Percentiles rank a stretch among this genome's conserved stretches.
Evolutionary conservation across 1,139 yeast genomes (phyloP).

Genomic region (Suhomyces atakaporum): DNA sequence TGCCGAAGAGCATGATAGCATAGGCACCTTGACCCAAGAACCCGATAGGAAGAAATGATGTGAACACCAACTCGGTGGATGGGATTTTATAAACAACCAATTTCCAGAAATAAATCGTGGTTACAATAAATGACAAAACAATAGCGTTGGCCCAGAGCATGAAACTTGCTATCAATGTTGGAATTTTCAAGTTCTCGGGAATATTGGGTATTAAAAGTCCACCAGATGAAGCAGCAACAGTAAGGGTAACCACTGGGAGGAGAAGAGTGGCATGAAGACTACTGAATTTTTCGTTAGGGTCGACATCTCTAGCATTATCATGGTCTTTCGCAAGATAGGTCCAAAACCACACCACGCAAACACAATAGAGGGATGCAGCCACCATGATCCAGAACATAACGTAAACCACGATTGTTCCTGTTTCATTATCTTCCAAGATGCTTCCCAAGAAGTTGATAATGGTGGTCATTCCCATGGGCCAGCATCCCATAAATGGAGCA

Average conservation of each 20-base stretch:
- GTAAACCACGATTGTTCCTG: conserved; percentile 44
- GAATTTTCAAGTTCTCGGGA: conserved; percentile 46
- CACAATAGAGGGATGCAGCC: conserved; percentile 51
- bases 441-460: conserved; percentile 55
- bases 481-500: conserved; percentile 71
- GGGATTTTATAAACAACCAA: conserved; percentile 64
- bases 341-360: conserved; percentile 55
- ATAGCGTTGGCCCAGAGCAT: conserved; percentile 72
- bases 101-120: conserved; percentile 58
- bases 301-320: conserved; percentile 14
- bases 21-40: conserved; percentile 78
- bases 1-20: conserved; percentile 62
- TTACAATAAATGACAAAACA: conserved; percentile 55
- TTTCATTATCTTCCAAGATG: conserved; percentile 36
- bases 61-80: conserved; percentile 41
- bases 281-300: conserved; percentile 17
- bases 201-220: conserved; percentile 49
- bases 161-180: conserved; percentile 56
- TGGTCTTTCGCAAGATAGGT: conserved; percentile 35
- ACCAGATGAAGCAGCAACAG: conserved; percentile 73
- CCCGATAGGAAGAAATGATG: conserved; percentile 65
- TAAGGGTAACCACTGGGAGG: conserved; percentile 73
- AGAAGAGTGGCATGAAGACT: conserved; percentile 49
- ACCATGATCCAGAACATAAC: conserved; percentile 73
- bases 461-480: conserved; percentile 76